Evolutionary conservation across 306 rosid species (phyloP).

Genomic region (Cucurbita moschata): DNA sequence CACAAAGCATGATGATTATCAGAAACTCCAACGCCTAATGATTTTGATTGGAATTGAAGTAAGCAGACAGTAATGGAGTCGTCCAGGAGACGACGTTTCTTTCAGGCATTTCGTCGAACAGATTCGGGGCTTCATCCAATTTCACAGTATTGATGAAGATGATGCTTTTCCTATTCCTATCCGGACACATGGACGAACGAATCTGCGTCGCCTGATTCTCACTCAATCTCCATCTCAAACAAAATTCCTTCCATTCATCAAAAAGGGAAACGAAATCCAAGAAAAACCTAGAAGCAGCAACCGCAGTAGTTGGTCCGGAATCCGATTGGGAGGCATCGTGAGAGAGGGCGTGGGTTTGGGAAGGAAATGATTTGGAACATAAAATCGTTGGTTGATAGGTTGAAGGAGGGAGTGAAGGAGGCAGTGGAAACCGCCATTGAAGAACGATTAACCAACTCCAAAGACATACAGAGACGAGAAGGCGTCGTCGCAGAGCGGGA

Average conservation of each 20-base stretch:
- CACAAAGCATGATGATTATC: slow-evolving; percentile 34
- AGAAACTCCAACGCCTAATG: slow-evolving; percentile 42
- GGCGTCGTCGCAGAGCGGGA: slow-evolving; percentile 89
- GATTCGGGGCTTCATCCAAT: slow-evolving; percentile 42
- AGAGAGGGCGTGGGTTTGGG: background rate
- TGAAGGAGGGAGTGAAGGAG: slow-evolving; percentile 76
- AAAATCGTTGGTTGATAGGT: slow-evolving; percentile 79
- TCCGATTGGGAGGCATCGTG: background rate
- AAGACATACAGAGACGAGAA: slow-evolving; percentile 97
- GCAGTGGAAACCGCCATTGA: slow-evolving; percentile 81
- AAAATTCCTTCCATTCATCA: background rate
- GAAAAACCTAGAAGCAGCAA: background rate
- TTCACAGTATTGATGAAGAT: slow-evolving; percentile 45
- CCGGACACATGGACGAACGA: background rate
- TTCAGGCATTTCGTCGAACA: slow-evolving; percentile 74
- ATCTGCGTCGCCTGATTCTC: background rate
- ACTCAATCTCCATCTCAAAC: background rate
- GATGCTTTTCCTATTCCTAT: too few species aligned
- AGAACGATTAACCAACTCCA: slow-evolving; percentile 71
- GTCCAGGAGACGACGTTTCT: slow-evolving; percentile 80
- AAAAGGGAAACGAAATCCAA: background rate
- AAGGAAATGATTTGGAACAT: slow-evolving; percentile 61
- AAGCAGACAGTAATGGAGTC: slow-evolving; percentile 50
- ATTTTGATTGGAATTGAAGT: slow-evolving; percentile 33
- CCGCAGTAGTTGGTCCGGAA: too few species aligned